Percentiles rank a stretch among this genome's conserved stretches.
Conservation (phyloP, 805 yeast species). For the Ogataea corticis region DNA sequence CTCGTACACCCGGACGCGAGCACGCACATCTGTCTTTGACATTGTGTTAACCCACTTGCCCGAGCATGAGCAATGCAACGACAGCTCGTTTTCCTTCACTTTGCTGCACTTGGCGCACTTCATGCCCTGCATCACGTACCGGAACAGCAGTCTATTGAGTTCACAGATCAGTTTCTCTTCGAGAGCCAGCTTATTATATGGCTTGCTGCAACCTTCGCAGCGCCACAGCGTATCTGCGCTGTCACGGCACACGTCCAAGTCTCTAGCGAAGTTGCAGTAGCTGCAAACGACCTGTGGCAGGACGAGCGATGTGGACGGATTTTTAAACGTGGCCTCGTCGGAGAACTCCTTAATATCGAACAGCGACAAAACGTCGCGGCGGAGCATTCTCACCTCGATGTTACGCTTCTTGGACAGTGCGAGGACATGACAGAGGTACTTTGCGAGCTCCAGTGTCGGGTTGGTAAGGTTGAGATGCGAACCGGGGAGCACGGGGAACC, state of each 20-base stretch:
- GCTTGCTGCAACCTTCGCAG: slow-evolving; percentile 66
- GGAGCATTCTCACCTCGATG: slow-evolving; percentile 70
- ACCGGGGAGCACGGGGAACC: slow-evolving; percentile 78
- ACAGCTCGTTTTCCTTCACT: slow-evolving; percentile 66
- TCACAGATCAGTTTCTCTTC: slow-evolving; percentile 80
- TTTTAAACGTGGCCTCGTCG: slow-evolving; percentile 64
- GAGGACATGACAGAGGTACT: slow-evolving; percentile 70
- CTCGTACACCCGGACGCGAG: slow-evolving; percentile 48
- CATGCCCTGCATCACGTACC: slow-evolving; percentile 76
- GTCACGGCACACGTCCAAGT: slow-evolving; percentile 81
- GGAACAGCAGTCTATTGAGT: slow-evolving; percentile 53
- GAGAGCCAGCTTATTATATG: slow-evolving; percentile 63
- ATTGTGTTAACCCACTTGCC: slow-evolving; percentile 76
- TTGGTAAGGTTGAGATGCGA: slow-evolving; percentile 57
- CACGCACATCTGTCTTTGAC: slow-evolving; percentile 43
- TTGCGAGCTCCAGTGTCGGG: slow-evolving; percentile 80
- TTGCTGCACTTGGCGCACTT: slow-evolving; percentile 75
- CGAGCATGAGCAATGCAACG: slow-evolving; percentile 80
- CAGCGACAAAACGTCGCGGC: slow-evolving; percentile 69
- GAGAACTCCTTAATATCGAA: slow-evolving; percentile 87
- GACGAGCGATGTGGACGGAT: slow-evolving; percentile 72
- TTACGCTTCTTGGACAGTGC: slow-evolving; percentile 61
- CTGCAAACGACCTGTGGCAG: slow-evolving; percentile 75
- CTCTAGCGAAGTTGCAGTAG: slow-evolving; percentile 71
- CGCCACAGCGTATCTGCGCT: slow-evolving; percentile 51